Percentiles rank a stretch among this genome's conserved stretches.
These are phyloP conservation scores for Pleurotus sapidus DNA, from an alignment of 768 basidiomycete genomes.

Conservation along the genomic window DNA sequence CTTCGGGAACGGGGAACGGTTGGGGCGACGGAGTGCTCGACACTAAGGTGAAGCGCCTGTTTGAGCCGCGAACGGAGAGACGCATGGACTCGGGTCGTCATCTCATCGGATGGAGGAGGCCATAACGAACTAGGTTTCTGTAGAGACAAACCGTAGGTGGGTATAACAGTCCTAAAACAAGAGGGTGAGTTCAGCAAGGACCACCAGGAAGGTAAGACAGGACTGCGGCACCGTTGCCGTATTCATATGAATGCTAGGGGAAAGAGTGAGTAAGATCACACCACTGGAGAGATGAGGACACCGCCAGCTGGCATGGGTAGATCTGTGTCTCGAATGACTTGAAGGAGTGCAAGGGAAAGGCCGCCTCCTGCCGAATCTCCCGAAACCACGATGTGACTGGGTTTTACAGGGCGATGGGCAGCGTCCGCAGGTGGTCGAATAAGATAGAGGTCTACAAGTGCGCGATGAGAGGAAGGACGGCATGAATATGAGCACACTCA, in stretches of 20 bases:
- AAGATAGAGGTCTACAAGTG: conserved; percentile 70
- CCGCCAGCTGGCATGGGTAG: conserved; percentile 86
- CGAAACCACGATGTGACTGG: conserved; percentile 77
- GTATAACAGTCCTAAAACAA: conserved; percentile 69
- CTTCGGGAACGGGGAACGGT: conserved; percentile 14
- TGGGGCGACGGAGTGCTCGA: conserved; percentile 19
- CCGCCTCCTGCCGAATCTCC: conserved; percentile 97
- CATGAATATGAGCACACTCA: conserved; percentile 31
- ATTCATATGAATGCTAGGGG: conserved; percentile 81
- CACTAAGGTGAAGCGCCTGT: conserved; percentile 44
- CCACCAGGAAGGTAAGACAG: too few species aligned
- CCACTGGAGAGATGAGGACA: conserved; percentile 91
- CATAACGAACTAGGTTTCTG: conserved; percentile 77
- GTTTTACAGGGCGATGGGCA: conserved; percentile 75
- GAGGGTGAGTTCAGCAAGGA: background rate
- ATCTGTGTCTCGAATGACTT: conserved; percentile 81
- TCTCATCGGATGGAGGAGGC: conserved; percentile 73
- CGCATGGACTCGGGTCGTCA: conserved; percentile 53
- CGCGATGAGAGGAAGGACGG: background rate
- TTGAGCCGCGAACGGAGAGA: conserved; percentile 59
- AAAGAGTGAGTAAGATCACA: conserved; percentile 92
- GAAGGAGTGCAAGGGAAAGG: conserved; percentile 76
- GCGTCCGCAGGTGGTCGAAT: conserved; percentile 83
- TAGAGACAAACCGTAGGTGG: conserved; percentile 69
- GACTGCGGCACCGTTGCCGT: conserved; percentile 85